Percentiles rank a stretch among this genome's conserved stretches.
These are phyloP conservation scores for Neurospora sp. DNA, from an alignment of 495 filamentous ascomycete genomes.

Conservation along the genomic window DNA sequence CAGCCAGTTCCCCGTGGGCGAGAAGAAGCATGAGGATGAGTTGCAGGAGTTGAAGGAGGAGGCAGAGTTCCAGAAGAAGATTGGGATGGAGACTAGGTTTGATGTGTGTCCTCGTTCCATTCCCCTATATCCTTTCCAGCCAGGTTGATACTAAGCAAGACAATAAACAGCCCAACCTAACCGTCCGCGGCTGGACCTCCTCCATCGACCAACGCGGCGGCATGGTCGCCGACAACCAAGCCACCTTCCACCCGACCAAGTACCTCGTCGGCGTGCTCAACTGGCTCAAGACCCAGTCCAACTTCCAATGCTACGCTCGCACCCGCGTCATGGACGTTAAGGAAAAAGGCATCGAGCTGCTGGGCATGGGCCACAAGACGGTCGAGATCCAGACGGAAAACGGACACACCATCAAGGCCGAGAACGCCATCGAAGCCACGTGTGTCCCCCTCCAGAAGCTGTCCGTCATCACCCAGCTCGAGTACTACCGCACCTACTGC, in stretches of 20 bases:
- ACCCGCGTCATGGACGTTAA: slow-evolving; percentile 38
- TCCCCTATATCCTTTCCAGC: no score
- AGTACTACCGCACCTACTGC: slow-evolving; percentile 46
- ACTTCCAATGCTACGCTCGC: slow-evolving; percentile 44
- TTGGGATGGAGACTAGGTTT: slow-evolving; percentile 36
- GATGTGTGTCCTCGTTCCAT: no score
- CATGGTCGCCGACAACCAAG: slow-evolving; percentile 38
- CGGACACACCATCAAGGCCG: slow-evolving; percentile 37
- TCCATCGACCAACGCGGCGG: slow-evolving; percentile 40
- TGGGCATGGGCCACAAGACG: slow-evolving; percentile 27
- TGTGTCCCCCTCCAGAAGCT: slow-evolving; percentile 48
- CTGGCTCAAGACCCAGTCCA: slow-evolving; percentile 39
- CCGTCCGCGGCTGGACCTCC: slow-evolving; percentile 35
- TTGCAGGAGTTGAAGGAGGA: slow-evolving; percentile 27
- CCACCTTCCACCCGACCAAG: slow-evolving; percentile 49
- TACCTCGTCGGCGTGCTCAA: slow-evolving; percentile 42
- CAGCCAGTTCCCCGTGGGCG: slow-evolving; percentile 20
- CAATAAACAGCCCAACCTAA: slow-evolving; percentile 28
- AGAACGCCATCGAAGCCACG: slow-evolving; percentile 44
- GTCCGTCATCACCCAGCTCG: slow-evolving; percentile 38
- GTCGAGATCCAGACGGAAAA: slow-evolving; percentile 34
- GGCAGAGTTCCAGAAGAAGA: slow-evolving; percentile 26
- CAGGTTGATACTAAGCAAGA: no score
- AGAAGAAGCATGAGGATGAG: slow-evolving; percentile 33
- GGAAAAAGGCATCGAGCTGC: slow-evolving; percentile 33